phyloP scores from a whole-genome alignment of 2,329 filamentous ascomycete species.

The Claviceps fusiformis region DNA sequence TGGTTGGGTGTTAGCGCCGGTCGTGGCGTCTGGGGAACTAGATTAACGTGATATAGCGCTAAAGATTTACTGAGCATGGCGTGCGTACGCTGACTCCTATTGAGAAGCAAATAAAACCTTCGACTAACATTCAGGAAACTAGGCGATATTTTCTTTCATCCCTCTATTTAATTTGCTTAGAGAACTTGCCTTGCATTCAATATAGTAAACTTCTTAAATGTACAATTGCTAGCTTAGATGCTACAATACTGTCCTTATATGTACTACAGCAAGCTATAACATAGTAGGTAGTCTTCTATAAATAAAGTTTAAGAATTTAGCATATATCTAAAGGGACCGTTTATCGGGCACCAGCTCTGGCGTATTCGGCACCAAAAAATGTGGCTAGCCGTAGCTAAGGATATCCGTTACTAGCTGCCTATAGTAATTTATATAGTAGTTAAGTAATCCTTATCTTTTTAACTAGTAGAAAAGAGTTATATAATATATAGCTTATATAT shows the following conservation, averaged over 20 bases:
- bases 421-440: too few relatives aligned
- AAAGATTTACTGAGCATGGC: background rate
- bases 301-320: too few relatives aligned
- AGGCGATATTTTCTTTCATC: background rate
- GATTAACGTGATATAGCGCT: conserved; percentile 17
- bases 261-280: too few relatives aligned
- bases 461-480: too few relatives aligned
- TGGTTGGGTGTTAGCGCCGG: conserved; percentile 77
- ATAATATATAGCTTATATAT: too few relatives aligned
- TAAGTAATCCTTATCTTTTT: too few relatives aligned
- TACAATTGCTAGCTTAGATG: background rate
- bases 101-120: background rate
- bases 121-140: background rate
- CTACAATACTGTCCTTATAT: background rate
- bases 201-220: background rate
- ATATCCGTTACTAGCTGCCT: too few relatives aligned
- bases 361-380: too few relatives aligned
- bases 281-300: too few relatives aligned
- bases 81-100: background rate
- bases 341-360: too few relatives aligned
- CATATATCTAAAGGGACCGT: too few relatives aligned
- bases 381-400: too few relatives aligned
- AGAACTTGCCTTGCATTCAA: background rate
- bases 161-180: background rate
- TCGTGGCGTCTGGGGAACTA: conserved; percentile 68